Conservation (phyloP, 495 filamentous ascomycete species). For the Xylaria scruposa region DNA sequence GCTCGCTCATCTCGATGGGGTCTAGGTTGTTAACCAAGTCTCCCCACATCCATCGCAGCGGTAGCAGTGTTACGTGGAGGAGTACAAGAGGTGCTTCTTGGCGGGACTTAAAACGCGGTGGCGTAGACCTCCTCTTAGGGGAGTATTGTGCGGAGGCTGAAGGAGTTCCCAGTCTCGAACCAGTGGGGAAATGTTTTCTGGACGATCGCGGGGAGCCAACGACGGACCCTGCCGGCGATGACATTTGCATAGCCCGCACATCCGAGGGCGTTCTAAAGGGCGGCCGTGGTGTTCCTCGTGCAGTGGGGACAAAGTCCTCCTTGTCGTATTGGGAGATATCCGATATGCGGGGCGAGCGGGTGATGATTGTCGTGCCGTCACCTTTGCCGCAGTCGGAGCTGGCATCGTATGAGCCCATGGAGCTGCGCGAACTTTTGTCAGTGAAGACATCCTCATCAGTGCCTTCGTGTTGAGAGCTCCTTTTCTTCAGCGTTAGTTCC, state of each 20-base stretch:
- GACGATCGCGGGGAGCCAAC: slow-evolving; percentile 56
- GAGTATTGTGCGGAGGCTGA: slow-evolving; percentile 55
- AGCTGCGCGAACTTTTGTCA: slow-evolving; percentile 55
- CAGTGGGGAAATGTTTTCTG: slow-evolving; percentile 52
- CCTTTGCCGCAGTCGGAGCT: slow-evolving; percentile 34
- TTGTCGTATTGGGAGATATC: slow-evolving; percentile 48
- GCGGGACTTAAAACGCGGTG: slow-evolving; percentile 53
- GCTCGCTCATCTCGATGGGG: slow-evolving; percentile 55
- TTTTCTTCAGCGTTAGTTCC: slow-evolving; percentile 43
- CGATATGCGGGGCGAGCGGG: slow-evolving; percentile 51
- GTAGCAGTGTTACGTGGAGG: slow-evolving; percentile 84
- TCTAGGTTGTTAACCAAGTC: slow-evolving; percentile 56
- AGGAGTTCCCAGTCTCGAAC: slow-evolving; percentile 54
- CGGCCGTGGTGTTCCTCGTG: slow-evolving; percentile 45
- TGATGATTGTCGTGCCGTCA: slow-evolving; percentile 42
- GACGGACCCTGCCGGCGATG: slow-evolving; percentile 63
- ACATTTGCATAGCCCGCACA: slow-evolving; percentile 80
- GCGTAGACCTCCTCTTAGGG: slow-evolving; percentile 66
- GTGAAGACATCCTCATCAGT: slow-evolving; percentile 64
- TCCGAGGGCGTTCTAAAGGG: slow-evolving; percentile 71
- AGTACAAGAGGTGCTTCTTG: slow-evolving; percentile 76
- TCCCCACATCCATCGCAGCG: slow-evolving; percentile 72
- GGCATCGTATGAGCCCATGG: slow-evolving; percentile 50
- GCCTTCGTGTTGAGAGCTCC: slow-evolving; percentile 54
- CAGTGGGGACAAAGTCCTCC: slow-evolving; percentile 49